Evolutionary conservation across 1,284 basidiomycete species (phyloP).

Genomic region (Sporisorium graminicola): DNA sequence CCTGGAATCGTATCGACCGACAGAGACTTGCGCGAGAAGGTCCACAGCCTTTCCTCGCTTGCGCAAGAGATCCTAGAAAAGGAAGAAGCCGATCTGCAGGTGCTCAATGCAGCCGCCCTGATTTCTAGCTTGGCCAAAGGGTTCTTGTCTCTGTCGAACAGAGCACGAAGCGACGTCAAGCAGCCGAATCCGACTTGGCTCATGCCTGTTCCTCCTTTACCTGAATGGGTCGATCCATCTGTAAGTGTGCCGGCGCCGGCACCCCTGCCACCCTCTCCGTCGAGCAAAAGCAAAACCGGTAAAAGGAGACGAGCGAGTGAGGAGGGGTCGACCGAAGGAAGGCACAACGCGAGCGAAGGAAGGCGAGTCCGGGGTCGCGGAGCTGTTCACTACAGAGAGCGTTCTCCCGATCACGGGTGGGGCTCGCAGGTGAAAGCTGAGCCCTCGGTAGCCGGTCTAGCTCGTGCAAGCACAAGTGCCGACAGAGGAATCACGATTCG

Average conservation of each 20-base stretch:
- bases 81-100: background rate
- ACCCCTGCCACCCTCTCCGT: background rate
- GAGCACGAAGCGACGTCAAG: background rate
- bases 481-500: background rate
- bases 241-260: background rate
- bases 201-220: conserved; percentile 13
- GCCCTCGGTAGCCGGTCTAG: background rate
- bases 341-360: background rate
- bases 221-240: background rate
- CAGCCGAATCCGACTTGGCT: conserved; percentile 11
- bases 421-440: background rate
- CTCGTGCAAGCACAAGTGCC: background rate
- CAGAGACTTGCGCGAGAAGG: background rate
- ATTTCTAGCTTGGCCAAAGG: background rate
- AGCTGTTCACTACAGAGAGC: background rate
- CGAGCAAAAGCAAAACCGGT: background rate
- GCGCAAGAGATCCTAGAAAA: background rate
- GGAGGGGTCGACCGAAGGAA: background rate
- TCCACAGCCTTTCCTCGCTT: conserved; percentile 1
- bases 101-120: conserved; percentile 1
- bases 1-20: background rate
- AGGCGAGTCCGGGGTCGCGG: conserved; percentile 12
- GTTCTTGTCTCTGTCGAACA: background rate
- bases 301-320: background rate
- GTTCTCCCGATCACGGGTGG: background rate